Conservation (phyloP, 2,329 filamentous ascomycete species). For the Stemphylium vesicarium region DNA sequence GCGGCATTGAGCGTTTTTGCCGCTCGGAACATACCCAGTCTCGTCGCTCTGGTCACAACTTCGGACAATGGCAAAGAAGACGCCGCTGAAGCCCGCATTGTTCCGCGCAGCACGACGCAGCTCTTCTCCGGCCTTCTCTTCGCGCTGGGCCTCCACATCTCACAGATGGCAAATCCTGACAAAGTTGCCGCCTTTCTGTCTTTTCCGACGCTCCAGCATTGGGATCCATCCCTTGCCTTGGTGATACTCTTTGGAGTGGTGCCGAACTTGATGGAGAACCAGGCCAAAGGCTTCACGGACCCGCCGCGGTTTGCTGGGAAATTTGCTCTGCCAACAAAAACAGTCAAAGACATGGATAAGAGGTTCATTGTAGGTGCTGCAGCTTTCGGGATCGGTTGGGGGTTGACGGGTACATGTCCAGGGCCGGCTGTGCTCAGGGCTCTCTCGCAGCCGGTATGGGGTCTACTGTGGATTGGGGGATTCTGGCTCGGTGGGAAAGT, state of each 20-base stretch:
- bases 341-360: slow-evolving; percentile 56
- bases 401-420: slow-evolving; percentile 59
- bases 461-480: slow-evolving; percentile 54
- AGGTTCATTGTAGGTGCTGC: slow-evolving; percentile 56
- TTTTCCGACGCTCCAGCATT: slow-evolving; percentile 50
- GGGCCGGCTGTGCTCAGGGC: slow-evolving; percentile 58
- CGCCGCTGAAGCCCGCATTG: background rate
- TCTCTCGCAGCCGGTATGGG: slow-evolving; percentile 57
- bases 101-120: slow-evolving; percentile 47
- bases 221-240: slow-evolving; percentile 59
- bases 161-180: slow-evolving; percentile 58
- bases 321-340: slow-evolving; percentile 55
- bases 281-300: slow-evolving; percentile 28
- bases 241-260: slow-evolving; percentile 59
- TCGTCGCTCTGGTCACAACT: slow-evolving; percentile 21
- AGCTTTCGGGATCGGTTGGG: slow-evolving; percentile 60
- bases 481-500: slow-evolving; percentile 51
- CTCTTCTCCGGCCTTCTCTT: slow-evolving; percentile 59
- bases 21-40: slow-evolving; percentile 28
- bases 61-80: slow-evolving; percentile 14
- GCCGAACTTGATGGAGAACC: slow-evolving; percentile 50
- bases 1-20: slow-evolving; percentile 35
- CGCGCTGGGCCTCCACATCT: slow-evolving; percentile 58
- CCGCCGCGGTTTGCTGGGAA: slow-evolving; percentile 52
- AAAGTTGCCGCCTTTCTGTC: slow-evolving; percentile 61